Evolutionary conservation across 2,329 filamentous ascomycete species (phyloP).

Genomic region (Fusarium pilosicola): DNA sequence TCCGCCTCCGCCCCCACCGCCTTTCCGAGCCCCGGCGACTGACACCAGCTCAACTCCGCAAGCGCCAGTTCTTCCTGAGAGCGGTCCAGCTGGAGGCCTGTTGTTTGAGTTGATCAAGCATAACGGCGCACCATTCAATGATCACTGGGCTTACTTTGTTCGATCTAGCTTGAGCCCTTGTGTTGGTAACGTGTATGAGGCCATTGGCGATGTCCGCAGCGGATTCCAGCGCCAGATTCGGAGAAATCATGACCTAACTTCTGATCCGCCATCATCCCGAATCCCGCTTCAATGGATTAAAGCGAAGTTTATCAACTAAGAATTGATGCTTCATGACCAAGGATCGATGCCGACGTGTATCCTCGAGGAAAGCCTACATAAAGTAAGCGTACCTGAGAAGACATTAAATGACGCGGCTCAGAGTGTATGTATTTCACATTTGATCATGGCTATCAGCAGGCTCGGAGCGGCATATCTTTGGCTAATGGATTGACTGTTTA

Average conservation of each 20-base stretch:
- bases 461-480: accelerated
- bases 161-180: accelerated
- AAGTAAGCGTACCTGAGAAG: not conserved
- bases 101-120: not conserved
- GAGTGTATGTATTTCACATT: not conserved
- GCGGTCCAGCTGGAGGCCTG: accelerated
- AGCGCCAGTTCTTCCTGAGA: not conserved
- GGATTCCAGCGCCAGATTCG: not conserved
- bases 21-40: accelerated
- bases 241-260: not conserved
- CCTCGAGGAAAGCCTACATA: not conserved
- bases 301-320: accelerated
- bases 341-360: accelerated
- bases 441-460: accelerated
- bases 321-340: accelerated
- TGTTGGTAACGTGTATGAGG: not conserved
- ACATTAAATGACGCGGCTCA: not conserved
- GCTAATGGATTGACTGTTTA: accelerated
- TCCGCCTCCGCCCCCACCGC: not conserved
- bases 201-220: not conserved
- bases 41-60: accelerated
- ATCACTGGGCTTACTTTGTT: constrained; percentile 2
- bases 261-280: not conserved
- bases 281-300: not conserved
- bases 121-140: not conserved